Base-by-base conservation (phyloP, 2,329 filamentous ascomycete genomes). In the Cadophora gregata region DNA sequence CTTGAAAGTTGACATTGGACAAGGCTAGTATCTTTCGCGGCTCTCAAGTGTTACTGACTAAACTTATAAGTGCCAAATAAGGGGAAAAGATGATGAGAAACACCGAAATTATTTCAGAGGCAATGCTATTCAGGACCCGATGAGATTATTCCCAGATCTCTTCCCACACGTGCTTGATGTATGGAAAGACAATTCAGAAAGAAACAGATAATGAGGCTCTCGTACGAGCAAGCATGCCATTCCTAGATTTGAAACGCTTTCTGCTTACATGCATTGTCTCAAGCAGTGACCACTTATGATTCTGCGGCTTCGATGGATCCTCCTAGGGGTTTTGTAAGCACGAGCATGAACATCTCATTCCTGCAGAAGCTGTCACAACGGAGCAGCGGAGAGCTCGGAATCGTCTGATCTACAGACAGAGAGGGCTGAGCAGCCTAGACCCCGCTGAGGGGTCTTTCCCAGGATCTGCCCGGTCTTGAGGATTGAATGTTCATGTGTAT, bases 221-320 rank as follows among this genome's bases (percentile, higher is more conserved):
- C 53, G 53, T 58, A 58, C 53, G 53, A 58, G 53, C 53, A 38
- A 38, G 53, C 31, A 38, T 58, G 33, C 53, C 53, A 58, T 38
- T 58, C 45, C 47, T n/a, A 64, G 50, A 27, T 31, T 60, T 64
- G 63, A 64, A 64, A 64, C 63, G 25, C 10, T 58, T 12, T 25
- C 56, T 27, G 55, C 47, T 29, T 58, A 53, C 63, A 4, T 38
- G 45, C 21, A 38, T 29, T 25, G 21, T 58, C 24, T 38, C 29
- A 58, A 38, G 38, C 53, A 58, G 53, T 6, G 29, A 58, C 53
- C 14, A 27, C 31, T 45, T 9, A 58, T 33, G 53, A 8, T 24
- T 38, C 51, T 56, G 29, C 38, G 2, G 6, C 38, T 42, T 42
- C 38, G 6, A 16, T 42, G 7, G 38, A 19, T 42, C 5, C 8